Conservation (phyloP, 2,329 filamentous ascomycete genomes). For the Sporothrix humicola region DNA sequence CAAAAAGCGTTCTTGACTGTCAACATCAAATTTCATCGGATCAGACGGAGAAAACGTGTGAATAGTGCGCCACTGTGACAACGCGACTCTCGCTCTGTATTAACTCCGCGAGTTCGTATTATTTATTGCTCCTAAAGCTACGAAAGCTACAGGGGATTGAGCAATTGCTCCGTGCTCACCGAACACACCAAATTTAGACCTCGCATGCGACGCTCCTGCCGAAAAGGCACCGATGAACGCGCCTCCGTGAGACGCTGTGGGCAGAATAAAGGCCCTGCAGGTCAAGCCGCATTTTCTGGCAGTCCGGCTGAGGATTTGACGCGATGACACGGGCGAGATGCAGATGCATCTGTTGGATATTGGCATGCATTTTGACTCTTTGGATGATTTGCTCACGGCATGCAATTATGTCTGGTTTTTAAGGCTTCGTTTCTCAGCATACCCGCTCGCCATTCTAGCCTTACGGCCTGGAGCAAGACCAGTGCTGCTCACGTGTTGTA, state of each 20-base stretch:
- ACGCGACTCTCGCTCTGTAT: too few species aligned
- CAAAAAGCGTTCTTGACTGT: too few species aligned
- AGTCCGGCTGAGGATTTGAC: conserved; percentile 7
- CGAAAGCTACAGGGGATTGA: background rate
- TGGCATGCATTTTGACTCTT: background rate
- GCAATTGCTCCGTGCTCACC: background rate
- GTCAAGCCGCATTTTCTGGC: background rate
- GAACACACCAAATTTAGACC: conserved; percentile 21
- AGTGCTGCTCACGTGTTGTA: conserved; percentile 21
- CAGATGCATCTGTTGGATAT: background rate
- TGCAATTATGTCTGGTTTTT: background rate
- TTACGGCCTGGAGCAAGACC: background rate
- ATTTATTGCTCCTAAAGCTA: background rate
- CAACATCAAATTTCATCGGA: background rate
- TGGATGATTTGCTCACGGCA: background rate
- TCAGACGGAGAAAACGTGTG: background rate
- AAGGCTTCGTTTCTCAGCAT: too few species aligned
- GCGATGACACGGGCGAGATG: conserved; percentile 8
- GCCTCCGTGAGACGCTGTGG: conserved; percentile 11
- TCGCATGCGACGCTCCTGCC: conserved; percentile 2
- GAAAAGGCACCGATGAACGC: conserved; percentile 26
- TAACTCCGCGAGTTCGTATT: background rate
- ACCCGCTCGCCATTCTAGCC: background rate
- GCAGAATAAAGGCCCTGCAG: conserved; percentile 23
- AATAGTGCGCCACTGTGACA: too few species aligned